A percentile compares a stretch with the other conserved stretches of the same genome.
Evolutionary conservation across 176 grass and related monocot species (phyloP).

Genomic region (Themeda triandra): DNA sequence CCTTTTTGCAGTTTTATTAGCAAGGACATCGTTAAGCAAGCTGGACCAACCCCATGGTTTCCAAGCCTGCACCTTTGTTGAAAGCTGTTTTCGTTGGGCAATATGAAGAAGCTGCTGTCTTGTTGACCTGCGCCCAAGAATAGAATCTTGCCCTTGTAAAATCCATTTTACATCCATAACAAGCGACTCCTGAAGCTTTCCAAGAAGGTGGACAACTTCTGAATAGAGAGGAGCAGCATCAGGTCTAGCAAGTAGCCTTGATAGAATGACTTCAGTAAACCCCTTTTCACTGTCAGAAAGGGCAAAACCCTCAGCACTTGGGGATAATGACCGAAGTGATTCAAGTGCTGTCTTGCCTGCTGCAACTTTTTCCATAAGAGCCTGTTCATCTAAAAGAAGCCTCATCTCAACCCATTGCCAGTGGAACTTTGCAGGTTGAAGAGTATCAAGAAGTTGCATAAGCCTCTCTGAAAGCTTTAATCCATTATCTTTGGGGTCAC

Average conservation of each 20-base stretch:
- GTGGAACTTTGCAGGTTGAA: constrained; percentile 97
- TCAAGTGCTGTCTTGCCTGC: constrained; percentile 67
- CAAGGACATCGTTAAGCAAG: constrained; percentile 41
- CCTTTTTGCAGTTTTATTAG: constrained; percentile 72
- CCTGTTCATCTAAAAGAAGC: constrained; percentile 96
- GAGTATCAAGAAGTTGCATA: constrained; percentile 79
- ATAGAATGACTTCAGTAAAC: constrained; percentile 93
- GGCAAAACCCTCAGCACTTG: constrained; percentile 62
- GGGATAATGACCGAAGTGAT: constrained; percentile 73
- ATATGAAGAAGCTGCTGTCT: constrained; percentile 88
- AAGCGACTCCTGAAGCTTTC: constrained; percentile 90
- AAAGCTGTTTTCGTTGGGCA: constrained; percentile 68
- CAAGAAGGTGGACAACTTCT: constrained; percentile 87
- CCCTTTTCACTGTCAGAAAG: constrained; percentile 97
- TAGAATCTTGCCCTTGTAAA: constrained; percentile 80
- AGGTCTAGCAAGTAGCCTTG: constrained; percentile 89
- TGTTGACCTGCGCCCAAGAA: constrained; percentile 89
- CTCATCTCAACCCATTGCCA: constrained; percentile 99
- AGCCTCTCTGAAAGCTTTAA: constrained; percentile 73
- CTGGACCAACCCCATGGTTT: constrained; percentile 96
- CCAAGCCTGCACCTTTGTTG: constrained; percentile 76
- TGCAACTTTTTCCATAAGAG: constrained; percentile 86
- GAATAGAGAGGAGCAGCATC: constrained; percentile 94
- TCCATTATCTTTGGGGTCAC: constrained; percentile 63
- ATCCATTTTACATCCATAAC: constrained; percentile 98